Evolutionary conservation across 768 basidiomycete genomes (phyloP).

Genomic region (Mycena crocata): DNA sequence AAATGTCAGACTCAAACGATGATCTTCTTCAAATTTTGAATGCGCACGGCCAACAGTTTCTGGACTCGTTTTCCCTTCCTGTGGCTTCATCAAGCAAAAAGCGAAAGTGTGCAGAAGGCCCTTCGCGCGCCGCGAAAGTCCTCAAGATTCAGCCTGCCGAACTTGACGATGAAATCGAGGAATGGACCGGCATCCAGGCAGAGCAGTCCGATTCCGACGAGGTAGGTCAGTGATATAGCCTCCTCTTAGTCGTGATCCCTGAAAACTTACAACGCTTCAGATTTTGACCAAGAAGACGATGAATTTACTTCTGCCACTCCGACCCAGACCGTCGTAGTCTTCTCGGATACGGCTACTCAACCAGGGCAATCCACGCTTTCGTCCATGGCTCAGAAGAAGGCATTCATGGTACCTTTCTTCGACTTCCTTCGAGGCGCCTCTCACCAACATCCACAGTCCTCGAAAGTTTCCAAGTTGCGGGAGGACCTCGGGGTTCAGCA

Average conservation of each 20-base stretch:
- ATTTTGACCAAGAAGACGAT: constrained; percentile 59
- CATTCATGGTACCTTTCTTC: constrained; percentile 77
- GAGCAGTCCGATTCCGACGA: constrained; percentile 39
- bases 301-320: constrained; percentile 50
- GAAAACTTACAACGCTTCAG: constrained; percentile 32
- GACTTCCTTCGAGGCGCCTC: constrained; percentile 1
- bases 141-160: constrained; percentile 22
- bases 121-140: constrained; percentile 23
- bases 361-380: constrained; percentile 34
- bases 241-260: not conserved
- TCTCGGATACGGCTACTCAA: constrained; percentile 49
- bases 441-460: constrained; percentile 63
- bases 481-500: constrained; percentile 42
- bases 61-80: constrained; percentile 53
- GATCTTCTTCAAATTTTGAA: constrained; percentile 56
- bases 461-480: constrained; percentile 75
- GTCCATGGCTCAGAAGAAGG: constrained; percentile 62
- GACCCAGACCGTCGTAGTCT: constrained; percentile 66
- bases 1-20: constrained; percentile 40
- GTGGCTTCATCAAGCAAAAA: constrained; percentile 28
- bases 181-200: constrained; percentile 30
- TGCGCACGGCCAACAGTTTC: constrained; percentile 60
- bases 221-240: constrained; percentile 21
- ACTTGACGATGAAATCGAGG: constrained; percentile 18
- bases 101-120: constrained; percentile 30